Percentiles rank a stretch among this genome's conserved stretches.
These are phyloP conservation scores for Oryza australiensis DNA, from an alignment of 176 grass and related monocot species.

Conservation along the genomic window DNA sequence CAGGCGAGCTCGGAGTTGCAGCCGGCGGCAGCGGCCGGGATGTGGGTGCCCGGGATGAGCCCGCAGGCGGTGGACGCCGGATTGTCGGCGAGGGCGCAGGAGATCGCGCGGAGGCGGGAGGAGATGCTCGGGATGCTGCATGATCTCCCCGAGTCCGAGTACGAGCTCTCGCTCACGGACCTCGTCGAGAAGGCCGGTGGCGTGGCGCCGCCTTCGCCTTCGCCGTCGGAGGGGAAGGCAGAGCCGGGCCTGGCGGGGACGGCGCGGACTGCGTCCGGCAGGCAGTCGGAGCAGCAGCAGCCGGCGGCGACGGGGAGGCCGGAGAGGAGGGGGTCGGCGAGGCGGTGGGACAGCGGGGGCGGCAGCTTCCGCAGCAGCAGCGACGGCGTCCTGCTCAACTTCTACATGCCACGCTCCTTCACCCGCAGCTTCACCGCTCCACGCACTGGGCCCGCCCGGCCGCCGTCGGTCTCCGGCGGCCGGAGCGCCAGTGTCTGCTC, in stretches of 20 bases:
- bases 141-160: conserved; percentile 71
- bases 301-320: background rate
- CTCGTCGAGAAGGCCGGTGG: conserved; percentile 54
- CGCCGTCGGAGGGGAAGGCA: background rate
- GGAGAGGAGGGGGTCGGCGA: conserved; percentile 36
- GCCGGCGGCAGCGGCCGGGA: background rate
- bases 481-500: conserved; percentile 14
- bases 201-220: background rate
- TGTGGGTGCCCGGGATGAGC: conserved; percentile 59
- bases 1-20: conserved; percentile 34
- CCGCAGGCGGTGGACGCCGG: background rate
- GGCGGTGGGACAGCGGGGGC: conserved; percentile 40
- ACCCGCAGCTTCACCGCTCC: conserved; percentile 79
- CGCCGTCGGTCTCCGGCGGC: background rate
- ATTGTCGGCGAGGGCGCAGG: conserved; percentile 58
- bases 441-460: conserved; percentile 17
- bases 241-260: background rate
- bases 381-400: conserved; percentile 88
- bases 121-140: conserved; percentile 78
- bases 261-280: conserved; percentile 11
- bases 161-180: conserved; percentile 89
- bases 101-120: conserved; percentile 65
- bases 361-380: conserved; percentile 65
- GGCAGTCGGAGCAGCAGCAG: conserved; percentile 25
- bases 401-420: conserved; percentile 73